Evolutionary conservation across 148 eudicot genomes (phyloP), one percentile per base, ranked within the genome.

Genomic region (Camellia granthamiana): DNA sequence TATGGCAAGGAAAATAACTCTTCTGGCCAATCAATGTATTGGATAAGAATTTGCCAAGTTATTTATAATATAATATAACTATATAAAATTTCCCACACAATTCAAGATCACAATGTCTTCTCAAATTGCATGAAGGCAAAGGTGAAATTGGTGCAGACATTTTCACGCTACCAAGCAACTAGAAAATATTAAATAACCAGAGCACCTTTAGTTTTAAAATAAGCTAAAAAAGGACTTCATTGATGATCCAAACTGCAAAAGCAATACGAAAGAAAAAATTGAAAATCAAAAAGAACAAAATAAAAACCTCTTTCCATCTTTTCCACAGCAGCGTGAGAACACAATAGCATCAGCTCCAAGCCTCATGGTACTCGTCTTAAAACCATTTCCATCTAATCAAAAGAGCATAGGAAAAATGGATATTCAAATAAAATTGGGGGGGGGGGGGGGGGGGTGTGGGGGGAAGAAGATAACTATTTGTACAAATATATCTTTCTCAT

Each of bases 301-400:
- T 67, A 7, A 78, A 49, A 49, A 93, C 99, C 95, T 91, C 78
- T 75, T 89, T 59, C 95, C 89, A 80, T 90, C 77, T 71, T 80
- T 87, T 46, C 92, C 98, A 59, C 79, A 49, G 83, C 92, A 84
- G 56, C 99, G 97, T 5, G 98, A 90, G 85, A 95, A 95, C 66
- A 95, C 97, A 81, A 95, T 91, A 51, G 92, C 99, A 88, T 95
- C 99, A 69, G 94, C 98, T 75, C 99, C 99, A 71, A 95, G 97
- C 91, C 99, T 91, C 99, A 95, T 95, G 19, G 97, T 95, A 84
- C 99, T 95, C 6, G 99, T 95, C 90, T 95, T 95, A 59, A 95
- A 95, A 75, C 99, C 99, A 87, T 95, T 95, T 67, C 99, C 99
- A 85, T 95, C 98, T 95, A 76, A 76, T 8, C 75, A 64, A 55